phyloP scores from a whole-genome alignment of 352 stramenopile species.

The Phytophthora citricola region DNA sequence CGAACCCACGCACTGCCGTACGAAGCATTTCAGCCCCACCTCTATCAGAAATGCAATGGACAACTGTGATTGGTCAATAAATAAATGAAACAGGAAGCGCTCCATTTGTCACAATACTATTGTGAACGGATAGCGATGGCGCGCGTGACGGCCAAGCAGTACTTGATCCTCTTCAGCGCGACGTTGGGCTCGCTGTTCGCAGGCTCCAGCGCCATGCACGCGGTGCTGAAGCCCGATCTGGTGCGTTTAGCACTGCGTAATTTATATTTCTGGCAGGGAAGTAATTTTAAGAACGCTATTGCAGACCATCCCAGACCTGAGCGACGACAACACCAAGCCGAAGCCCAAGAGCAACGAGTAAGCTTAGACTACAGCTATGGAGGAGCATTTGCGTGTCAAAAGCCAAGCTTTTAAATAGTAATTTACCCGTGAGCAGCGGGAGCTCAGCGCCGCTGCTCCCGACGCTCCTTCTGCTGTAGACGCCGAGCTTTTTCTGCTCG shows the following conservation, averaged over 20 bases:
- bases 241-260: slow-evolving; percentile 39
- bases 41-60: neutral
- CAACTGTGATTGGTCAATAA: slow-evolving; percentile 29
- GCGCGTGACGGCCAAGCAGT: slow-evolving; percentile 75
- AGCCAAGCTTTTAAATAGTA: slow-evolving; percentile 36
- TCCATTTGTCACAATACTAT: neutral
- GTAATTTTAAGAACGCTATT: neutral
- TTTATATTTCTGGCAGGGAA: neutral
- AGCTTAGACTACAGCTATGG: slow-evolving; percentile 3
- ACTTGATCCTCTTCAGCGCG: slow-evolving; percentile 70
- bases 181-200: slow-evolving; percentile 86
- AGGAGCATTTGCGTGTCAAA: neutral
- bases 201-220: slow-evolving; percentile 86
- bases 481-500: slow-evolving; percentile 73
- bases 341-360: slow-evolving; percentile 24
- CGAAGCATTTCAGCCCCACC: slow-evolving; percentile 31
- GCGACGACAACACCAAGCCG: slow-evolving; percentile 23
- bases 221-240: slow-evolving; percentile 82
- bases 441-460: slow-evolving; percentile 36
- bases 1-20: slow-evolving; percentile 29
- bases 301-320: slow-evolving; percentile 60
- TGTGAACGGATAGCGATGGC: slow-evolving; percentile 42
- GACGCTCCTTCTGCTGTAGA: slow-evolving; percentile 59
- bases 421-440: slow-evolving; percentile 7
- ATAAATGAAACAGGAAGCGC: too few species aligned